Evolutionary conservation across 202 grass and related monocot genomes (phyloP).

Genomic region (Bolboschoenoplectus hybrid): DNA sequence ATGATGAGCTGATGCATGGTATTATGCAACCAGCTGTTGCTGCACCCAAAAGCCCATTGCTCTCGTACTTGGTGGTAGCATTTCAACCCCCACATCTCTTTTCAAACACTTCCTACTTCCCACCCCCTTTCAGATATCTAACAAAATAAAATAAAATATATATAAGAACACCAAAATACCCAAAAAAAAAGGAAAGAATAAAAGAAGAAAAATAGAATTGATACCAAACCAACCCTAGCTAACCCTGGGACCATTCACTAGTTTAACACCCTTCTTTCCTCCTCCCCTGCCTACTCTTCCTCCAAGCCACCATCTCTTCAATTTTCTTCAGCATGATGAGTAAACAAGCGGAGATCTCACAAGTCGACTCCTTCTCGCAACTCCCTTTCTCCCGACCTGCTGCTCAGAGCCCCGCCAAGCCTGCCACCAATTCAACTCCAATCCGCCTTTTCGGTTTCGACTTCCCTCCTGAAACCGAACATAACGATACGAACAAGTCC

Average conservation of each 20-base stretch:
- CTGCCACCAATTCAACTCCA: constrained; percentile 51
- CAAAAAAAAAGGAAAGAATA: neutral
- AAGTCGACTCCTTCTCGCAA: constrained; percentile 76
- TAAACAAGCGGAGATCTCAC: constrained; percentile 29
- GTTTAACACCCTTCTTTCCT: constrained; percentile 12
- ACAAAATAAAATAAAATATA: neutral
- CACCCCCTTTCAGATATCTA: neutral
- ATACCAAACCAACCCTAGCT: constrained; percentile 39
- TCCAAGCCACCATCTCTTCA: neutral
- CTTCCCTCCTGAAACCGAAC: constrained; percentile 55
- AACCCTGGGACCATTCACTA: constrained; percentile 36
- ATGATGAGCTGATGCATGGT: neutral
- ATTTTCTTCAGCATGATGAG: constrained; percentile 26
- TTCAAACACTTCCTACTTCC: constrained; percentile 33
- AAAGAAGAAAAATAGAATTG: constrained; percentile 10
- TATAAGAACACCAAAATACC: neutral
- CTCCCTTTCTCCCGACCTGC: constrained; percentile 58
- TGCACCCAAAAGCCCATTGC: constrained; percentile 27
- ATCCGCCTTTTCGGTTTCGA: constrained; percentile 87
- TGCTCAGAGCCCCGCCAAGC: neutral
- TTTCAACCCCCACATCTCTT: constrained; percentile 42
- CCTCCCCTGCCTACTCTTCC: neutral
- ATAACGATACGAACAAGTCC: constrained; percentile 49
- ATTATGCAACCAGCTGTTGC: constrained; percentile 36
- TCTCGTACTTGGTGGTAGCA: constrained; percentile 38